phyloP scores from a whole-genome alignment of 805 yeast species.

The Candida tibetensis region DNA sequence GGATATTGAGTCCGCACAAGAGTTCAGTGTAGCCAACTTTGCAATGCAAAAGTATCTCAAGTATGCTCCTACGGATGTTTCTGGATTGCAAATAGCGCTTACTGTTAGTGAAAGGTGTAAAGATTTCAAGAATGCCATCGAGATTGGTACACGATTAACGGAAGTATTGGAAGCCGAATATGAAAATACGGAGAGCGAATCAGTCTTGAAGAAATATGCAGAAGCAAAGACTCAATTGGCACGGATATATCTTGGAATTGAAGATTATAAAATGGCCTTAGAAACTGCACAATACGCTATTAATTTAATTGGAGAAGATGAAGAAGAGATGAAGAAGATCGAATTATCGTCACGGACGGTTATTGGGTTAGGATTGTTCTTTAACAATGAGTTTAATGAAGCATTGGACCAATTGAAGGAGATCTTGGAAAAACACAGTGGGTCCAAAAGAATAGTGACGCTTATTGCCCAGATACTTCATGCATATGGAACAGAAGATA shows the following conservation, averaged over 20 bases:
- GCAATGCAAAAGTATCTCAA: conserved; percentile 67
- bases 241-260: conserved; percentile 62
- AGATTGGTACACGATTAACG: conserved; percentile 47
- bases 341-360: conserved; percentile 62
- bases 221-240: conserved; percentile 67
- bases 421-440: conserved; percentile 53
- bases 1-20: conserved; percentile 60
- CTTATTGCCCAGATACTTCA: conserved; percentile 76
- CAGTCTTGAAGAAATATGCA: conserved; percentile 49
- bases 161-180: conserved; percentile 50
- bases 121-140: conserved; percentile 53
- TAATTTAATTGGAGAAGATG: conserved; percentile 44
- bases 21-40: conserved; percentile 59
- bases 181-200: conserved; percentile 52
- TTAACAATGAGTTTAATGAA: conserved; percentile 56
- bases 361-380: conserved; percentile 70
- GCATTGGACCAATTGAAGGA: conserved; percentile 66
- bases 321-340: conserved; percentile 21
- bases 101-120: conserved; percentile 67
- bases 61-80: conserved; percentile 55
- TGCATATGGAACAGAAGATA: conserved; percentile 71
- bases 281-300: conserved; percentile 57
- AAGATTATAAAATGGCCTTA: conserved; percentile 55
- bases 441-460: conserved; percentile 64
- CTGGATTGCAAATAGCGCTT: conserved; percentile 55